Percentiles rank a stretch among this genome's conserved stretches.
Conservation (phyloP, 345 rosid species). For the Hypericum androsaemum region DNA sequence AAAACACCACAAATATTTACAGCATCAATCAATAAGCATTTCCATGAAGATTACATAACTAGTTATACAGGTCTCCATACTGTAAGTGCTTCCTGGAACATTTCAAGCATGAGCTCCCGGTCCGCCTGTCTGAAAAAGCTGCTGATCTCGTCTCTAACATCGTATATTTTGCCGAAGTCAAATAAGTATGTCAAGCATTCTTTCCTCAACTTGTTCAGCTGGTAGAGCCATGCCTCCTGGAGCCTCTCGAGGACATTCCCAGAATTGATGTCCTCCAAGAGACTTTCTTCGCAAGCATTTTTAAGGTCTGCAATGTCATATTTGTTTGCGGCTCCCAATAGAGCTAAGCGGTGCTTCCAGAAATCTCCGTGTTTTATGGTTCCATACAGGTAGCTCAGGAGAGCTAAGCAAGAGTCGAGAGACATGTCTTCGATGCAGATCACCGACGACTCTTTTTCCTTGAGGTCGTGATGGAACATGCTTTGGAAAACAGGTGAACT, state of each 20-base stretch:
- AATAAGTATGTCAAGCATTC: conserved; percentile 75
- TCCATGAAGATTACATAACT: too few relatives aligned
- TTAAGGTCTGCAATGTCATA: conserved; percentile 63
- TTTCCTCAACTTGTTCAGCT: conserved; percentile 71
- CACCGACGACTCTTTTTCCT: conserved; percentile 79
- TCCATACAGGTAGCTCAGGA: conserved; percentile 77
- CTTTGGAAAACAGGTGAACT: conserved; percentile 85
- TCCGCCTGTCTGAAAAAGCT: conserved; percentile 76
- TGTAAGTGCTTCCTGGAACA: conserved; percentile 81
- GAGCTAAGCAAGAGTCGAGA: conserved; percentile 64
- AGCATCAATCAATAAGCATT: too few relatives aligned
- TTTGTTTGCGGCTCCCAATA: conserved; percentile 78
- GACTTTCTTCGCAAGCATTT: conserved; percentile 81
- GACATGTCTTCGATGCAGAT: conserved; percentile 82
- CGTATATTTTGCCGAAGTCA: conserved; percentile 84
- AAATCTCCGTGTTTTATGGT: conserved; percentile 70
- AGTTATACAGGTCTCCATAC: conserved; percentile 60
- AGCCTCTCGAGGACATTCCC: conserved; percentile 79
- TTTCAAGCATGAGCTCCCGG: conserved; percentile 69
- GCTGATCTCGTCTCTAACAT: conserved; percentile 67
- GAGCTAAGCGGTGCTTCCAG: conserved; percentile 75
- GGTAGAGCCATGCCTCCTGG: conserved; percentile 89
- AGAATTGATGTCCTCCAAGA: conserved; percentile 75
- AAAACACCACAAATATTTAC: too few relatives aligned
- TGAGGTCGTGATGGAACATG: conserved; percentile 86